These are phyloP conservation scores for Dictyostelium capitatum DNA, from an alignment of 78 protist genomes.

Conservation along the genomic window DNA sequence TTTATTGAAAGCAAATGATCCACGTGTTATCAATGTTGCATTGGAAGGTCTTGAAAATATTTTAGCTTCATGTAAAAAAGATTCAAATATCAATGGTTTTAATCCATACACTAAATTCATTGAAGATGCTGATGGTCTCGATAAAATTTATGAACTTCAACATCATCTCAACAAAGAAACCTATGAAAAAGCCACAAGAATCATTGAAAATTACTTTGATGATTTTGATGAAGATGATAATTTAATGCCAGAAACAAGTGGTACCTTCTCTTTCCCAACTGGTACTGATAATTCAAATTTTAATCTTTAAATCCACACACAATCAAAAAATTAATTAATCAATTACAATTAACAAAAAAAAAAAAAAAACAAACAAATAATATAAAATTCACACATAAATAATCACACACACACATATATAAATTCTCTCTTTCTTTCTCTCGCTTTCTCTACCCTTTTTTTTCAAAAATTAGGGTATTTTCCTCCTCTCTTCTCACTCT, in stretches of 20 bases:
- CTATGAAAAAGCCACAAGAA: slow-evolving; percentile 84
- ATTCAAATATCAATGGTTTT: not conserved
- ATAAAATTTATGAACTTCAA: slow-evolving; percentile 92
- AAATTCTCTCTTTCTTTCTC: too few relatives aligned
- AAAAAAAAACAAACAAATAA: too few relatives aligned
- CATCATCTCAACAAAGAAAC: slow-evolving; percentile 87
- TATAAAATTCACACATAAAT: too few relatives aligned
- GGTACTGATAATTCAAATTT: not conserved
- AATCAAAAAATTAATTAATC: not conserved
- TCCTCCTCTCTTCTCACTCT: not conserved
- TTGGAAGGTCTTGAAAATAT: slow-evolving; percentile 95
- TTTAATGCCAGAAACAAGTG: slow-evolving; percentile 1
- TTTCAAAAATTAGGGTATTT: too few relatives aligned
- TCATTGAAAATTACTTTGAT: slow-evolving; percentile 89
- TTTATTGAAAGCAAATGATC: slow-evolving; percentile 87
- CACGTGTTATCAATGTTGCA: slow-evolving; percentile 88
- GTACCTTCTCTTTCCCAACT: not conserved
- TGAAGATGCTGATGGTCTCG: slow-evolving; percentile 92
- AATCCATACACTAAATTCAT: slow-evolving; percentile 44
- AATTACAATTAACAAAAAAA: not conserved
- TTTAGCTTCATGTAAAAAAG: slow-evolving; percentile 83
- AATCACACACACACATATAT: not conserved
- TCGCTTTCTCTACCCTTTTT: too few relatives aligned
- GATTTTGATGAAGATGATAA: slow-evolving; percentile 77
- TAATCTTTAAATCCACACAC: slow-evolving; percentile 10